These are phyloP conservation scores for Fagopyrum homotropicum DNA, from an alignment of 148 eudicot genomes.

Conservation along the genomic window DNA sequence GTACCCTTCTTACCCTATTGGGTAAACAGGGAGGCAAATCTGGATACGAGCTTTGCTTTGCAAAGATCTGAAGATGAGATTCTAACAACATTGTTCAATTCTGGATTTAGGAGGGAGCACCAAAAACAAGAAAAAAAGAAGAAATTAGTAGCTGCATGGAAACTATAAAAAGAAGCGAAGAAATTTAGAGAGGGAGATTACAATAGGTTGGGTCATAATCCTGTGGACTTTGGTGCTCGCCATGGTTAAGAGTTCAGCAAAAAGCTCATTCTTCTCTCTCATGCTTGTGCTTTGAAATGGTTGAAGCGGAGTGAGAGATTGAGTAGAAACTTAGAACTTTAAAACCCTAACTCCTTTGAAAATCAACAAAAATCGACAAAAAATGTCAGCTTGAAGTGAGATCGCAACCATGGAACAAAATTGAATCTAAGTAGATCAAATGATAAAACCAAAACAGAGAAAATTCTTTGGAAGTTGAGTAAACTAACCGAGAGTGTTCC, in stretches of 20 bases:
- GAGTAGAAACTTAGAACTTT: background rate
- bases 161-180: background rate
- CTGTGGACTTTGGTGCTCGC: constrained; percentile 45
- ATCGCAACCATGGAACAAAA: no score
- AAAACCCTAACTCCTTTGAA: background rate
- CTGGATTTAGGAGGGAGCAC: background rate
- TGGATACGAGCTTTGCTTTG: constrained; percentile 71
- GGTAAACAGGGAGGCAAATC: constrained; percentile 79
- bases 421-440: no score
- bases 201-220: constrained; percentile 49
- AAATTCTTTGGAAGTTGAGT: no score
- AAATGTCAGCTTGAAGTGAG: no score
- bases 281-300: background rate
- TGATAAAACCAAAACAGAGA: no score
- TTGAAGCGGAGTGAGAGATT: background rate
- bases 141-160: background rate
- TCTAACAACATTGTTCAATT: constrained; percentile 15
- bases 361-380: no score
- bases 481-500: no score
- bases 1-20: constrained; percentile 95
- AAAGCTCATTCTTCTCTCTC: background rate
- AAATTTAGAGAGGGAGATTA: constrained; percentile 3
- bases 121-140: background rate
- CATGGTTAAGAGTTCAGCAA: constrained; percentile 23
- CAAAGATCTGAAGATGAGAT: constrained; percentile 38